phyloP scores from a whole-genome alignment of 352 stramenopile species.

The Phytophthora pseudosyringae region DNA sequence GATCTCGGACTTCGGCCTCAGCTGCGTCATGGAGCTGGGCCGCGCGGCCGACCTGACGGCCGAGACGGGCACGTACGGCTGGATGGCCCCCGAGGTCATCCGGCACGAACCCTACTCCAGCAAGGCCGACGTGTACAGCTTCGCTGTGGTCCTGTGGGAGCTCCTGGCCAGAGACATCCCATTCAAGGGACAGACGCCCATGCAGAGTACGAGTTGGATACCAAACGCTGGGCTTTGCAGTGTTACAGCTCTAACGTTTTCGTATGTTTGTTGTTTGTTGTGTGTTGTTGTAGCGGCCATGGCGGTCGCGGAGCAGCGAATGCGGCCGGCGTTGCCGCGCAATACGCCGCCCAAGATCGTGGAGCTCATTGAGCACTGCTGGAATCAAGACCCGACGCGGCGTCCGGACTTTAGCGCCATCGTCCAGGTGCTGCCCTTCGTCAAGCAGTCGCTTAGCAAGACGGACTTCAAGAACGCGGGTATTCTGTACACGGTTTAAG shows the following conservation, averaged over 20 bases:
- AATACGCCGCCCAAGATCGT: constrained; percentile 60
- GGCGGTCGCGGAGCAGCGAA: constrained; percentile 62
- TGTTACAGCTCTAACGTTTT: not conserved
- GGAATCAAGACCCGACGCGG: constrained; percentile 58
- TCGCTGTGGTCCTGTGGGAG: constrained; percentile 76
- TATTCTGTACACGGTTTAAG: constrained; percentile 32
- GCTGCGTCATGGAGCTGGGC: constrained; percentile 63
- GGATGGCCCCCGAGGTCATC: constrained; percentile 93
- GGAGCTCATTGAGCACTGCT: constrained; percentile 66
- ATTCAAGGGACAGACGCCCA: constrained; percentile 65
- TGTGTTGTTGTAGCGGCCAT: constrained; percentile 51
- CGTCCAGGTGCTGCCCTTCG: constrained; percentile 53
- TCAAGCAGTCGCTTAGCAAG: constrained; percentile 60
- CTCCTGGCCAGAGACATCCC: constrained; percentile 66
- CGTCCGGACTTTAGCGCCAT: constrained; percentile 60
- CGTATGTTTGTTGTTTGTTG: not conserved
- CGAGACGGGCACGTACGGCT: constrained; percentile 83
- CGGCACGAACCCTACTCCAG: constrained; percentile 89
- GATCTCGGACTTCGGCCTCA: constrained; percentile 78
- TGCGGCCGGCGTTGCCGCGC: constrained; percentile 66
- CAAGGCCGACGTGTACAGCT: constrained; percentile 93
- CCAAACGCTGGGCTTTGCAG: not conserved
- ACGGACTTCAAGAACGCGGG: constrained; percentile 47
- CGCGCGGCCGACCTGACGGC: constrained; percentile 60
- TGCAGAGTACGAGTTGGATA: constrained; percentile 39